Base-by-base conservation (phyloP, 352 stramenopile species). In the Globisporangium nagaii region DNA sequence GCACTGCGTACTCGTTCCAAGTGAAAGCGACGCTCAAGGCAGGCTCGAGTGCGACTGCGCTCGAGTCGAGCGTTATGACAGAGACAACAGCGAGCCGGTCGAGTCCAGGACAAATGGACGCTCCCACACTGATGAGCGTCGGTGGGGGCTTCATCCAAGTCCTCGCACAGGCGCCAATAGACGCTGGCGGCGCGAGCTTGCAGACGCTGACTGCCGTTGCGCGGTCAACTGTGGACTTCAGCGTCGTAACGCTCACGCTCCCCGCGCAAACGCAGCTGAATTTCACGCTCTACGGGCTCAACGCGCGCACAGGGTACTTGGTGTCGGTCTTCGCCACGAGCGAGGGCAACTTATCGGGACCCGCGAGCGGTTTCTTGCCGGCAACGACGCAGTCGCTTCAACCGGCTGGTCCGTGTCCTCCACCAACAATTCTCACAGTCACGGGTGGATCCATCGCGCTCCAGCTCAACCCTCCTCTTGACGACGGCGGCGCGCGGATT, bases 401-500 rank as follows among this genome's bases (percentile, higher is more conserved):
- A 15, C 44, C 37, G 10, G 15, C 54, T 9, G 54, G 54, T 11
- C 27, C 37, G 17, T 61, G 54, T 24, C 54, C 54, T 4, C 36
- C 45, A 12, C 45, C 45, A 0, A 61, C 45, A 3, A 36, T 61
- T 0, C 35, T 61, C 11, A 20, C 10, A 19, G 45, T 43, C 10
- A 61, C 54, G 3, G 54, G 54, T n/a, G 45, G 35, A 36, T 61
- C 54, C 5, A n/a, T 50, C 17, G 44, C 30, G 3, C 36, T 61
- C 13, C 22, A 49, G 27, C 22, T 61, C 10, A 54, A 55, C 9
- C 36, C 45, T 15, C 54, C 54, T 13, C 2, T 25, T 7, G 54
- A 61, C 8, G 45, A 56, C 37, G 54, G 77, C 50, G 77, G 75
- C 12, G 69, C 65, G 37, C 54, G 60, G 6, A 82, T 89, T 27